Evolutionary conservation across 768 basidiomycete species (phyloP).

Genomic region (Russula sp.): DNA sequence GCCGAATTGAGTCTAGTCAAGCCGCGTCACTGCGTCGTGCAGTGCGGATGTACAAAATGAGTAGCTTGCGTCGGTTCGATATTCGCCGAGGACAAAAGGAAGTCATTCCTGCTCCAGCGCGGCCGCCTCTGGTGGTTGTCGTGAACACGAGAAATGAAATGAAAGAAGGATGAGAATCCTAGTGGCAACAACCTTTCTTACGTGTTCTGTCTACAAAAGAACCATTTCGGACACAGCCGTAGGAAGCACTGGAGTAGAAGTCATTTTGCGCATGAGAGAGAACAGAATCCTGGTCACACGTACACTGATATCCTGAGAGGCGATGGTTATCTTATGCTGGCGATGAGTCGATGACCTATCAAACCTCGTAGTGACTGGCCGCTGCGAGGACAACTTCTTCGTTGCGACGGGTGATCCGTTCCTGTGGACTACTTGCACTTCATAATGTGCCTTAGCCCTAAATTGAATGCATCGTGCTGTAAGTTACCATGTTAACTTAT

Average conservation of each 20-base stretch:
- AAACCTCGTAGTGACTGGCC: background rate
- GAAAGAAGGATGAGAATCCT: background rate
- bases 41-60: background rate
- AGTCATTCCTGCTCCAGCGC: background rate
- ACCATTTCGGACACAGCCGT: background rate
- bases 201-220: background rate
- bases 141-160: too few species aligned
- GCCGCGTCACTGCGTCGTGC: background rate
- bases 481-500: background rate
- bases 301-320: background rate
- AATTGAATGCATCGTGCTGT: conserved; percentile 4
- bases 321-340: background rate
- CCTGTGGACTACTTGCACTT: conserved; percentile 13
- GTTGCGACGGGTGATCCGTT: conserved; percentile 3
- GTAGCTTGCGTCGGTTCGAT: background rate
- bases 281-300: background rate
- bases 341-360: background rate
- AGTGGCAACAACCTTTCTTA: background rate
- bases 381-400: background rate
- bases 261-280: background rate
- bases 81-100: background rate
- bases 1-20: background rate
- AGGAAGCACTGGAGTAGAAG: background rate
- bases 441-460: background rate
- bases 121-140: background rate